A percentile compares a stretch with the other conserved stretches of the same genome.
Conservation (phyloP, 192 early-diverging fungal genomes). For the Physocladia obscura region DNA sequence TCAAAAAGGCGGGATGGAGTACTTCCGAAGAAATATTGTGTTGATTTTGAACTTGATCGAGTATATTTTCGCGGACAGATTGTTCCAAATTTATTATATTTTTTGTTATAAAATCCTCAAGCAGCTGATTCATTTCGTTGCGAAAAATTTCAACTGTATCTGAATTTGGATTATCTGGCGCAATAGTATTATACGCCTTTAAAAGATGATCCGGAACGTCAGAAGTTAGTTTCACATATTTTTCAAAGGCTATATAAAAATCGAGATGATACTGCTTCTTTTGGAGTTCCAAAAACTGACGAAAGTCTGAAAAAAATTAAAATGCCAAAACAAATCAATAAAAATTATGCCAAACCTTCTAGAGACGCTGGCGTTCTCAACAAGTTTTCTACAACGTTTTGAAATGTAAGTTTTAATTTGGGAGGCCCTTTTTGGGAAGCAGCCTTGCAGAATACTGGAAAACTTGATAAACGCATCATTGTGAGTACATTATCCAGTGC, state of each 20-base stretch:
- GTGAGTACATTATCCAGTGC: constrained; percentile 28
- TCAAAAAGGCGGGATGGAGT: too few relatives aligned
- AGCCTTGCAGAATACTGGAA: constrained; percentile 25
- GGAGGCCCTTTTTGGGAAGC: not conserved
- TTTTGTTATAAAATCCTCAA: too few relatives aligned
- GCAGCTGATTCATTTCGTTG: too few relatives aligned
- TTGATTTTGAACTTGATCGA: too few relatives aligned
- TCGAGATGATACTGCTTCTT: not conserved
- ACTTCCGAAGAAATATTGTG: too few relatives aligned
- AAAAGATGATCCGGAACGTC: not conserved
- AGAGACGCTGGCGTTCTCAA: not conserved
- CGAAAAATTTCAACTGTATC: not conserved
- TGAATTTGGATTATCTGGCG: not conserved
- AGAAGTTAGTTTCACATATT: not conserved
- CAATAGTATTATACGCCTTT: not conserved
- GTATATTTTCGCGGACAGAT: too few relatives aligned
- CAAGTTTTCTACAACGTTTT: not conserved
- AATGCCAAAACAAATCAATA: not conserved
- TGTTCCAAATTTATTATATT: too few relatives aligned
- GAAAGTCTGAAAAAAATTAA: not conserved
- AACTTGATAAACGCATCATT: constrained; percentile 27
- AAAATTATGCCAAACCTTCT: not conserved
- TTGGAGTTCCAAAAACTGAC: not conserved
- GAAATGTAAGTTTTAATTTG: constrained; percentile 1
- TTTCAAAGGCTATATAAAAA: not conserved